Percentiles rank a stretch among this genome's conserved stretches.
Conservation (phyloP, 805 yeast species). For the Ogataea trehaloabstinens region DNA sequence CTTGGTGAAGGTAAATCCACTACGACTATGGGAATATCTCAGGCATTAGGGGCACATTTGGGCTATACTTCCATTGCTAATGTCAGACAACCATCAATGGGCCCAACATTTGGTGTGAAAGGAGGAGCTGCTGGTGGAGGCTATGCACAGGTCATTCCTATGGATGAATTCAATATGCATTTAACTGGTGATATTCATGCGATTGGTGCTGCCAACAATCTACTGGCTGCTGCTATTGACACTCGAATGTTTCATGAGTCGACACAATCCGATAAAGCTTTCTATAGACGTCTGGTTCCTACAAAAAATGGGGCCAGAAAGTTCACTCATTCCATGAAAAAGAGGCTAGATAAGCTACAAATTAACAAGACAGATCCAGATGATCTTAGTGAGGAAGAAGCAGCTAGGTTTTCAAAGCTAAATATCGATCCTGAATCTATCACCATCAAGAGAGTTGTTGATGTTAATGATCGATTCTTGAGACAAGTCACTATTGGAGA, state of each 20-base stretch:
- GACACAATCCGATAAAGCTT: conserved; percentile 69
- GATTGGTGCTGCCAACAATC: conserved; percentile 76
- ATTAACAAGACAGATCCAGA: conserved; percentile 70
- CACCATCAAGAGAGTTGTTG: conserved; percentile 82
- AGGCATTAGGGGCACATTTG: conserved; percentile 76
- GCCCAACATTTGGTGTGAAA: conserved; percentile 84
- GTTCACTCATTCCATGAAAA: conserved; percentile 66
- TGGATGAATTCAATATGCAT: conserved; percentile 87
- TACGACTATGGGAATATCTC: conserved; percentile 79
- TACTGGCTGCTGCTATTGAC: conserved; percentile 82
- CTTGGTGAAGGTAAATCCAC: conserved; percentile 86
- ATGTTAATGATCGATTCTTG: conserved; percentile 76
- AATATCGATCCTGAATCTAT: conserved; percentile 78
- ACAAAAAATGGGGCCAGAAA: conserved; percentile 66
- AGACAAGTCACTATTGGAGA: conserved; percentile 78
- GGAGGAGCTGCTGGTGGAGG: conserved; percentile 95
- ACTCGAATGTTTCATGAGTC: conserved; percentile 82
- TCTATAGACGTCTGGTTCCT: conserved; percentile 75
- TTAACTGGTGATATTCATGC: conserved; percentile 87
- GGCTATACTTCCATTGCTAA: conserved; percentile 70
- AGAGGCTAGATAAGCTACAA: conserved; percentile 65
- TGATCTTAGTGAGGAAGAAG: conserved; percentile 68
- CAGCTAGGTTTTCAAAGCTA: conserved; percentile 60
- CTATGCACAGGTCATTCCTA: conserved; percentile 81
- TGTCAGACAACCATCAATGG: conserved; percentile 87